Evolutionary conservation across 2,329 filamentous ascomycete species (phyloP).

Genomic region (Phoma sp.): DNA sequence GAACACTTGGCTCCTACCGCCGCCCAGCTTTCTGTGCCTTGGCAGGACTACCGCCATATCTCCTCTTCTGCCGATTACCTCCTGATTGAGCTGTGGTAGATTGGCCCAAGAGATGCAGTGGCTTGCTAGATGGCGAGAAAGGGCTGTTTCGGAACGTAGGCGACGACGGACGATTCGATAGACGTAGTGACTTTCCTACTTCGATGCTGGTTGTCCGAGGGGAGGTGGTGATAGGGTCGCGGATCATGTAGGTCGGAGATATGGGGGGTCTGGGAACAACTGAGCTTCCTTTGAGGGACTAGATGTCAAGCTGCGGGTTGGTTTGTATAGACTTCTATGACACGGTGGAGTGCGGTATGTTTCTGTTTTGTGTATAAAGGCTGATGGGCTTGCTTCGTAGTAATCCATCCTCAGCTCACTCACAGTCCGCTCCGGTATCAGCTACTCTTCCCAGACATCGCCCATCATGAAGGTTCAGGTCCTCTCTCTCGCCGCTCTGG

Average conservation of each 20-base stretch:
- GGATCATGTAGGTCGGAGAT: constrained; percentile 5
- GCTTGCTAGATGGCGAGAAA: not conserved
- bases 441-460: not conserved
- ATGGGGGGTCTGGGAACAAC: not conserved
- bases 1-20: constrained; percentile 20
- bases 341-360: not conserved
- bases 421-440: constrained; percentile 5
- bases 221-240: constrained; percentile 7
- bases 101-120: constrained; percentile 4
- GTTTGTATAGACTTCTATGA: not conserved
- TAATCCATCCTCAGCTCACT: constrained; percentile 3
- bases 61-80: constrained; percentile 13
- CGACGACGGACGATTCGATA: not conserved
- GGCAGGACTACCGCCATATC: constrained; percentile 17
- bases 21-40: constrained; percentile 10
- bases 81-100: constrained; percentile 5
- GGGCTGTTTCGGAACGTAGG: not conserved
- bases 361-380: not conserved
- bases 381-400: not conserved
- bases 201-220: constrained; percentile 18
- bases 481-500: constrained; percentile 22
- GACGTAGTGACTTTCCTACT: constrained; percentile 16
- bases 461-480: constrained; percentile 25
- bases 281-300: constrained; percentile 19
- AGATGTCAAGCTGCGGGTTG: not conserved